Conservation (phyloP, 2,329 filamentous ascomycete species). For the Colletotrichum tamarilloi region DNA sequence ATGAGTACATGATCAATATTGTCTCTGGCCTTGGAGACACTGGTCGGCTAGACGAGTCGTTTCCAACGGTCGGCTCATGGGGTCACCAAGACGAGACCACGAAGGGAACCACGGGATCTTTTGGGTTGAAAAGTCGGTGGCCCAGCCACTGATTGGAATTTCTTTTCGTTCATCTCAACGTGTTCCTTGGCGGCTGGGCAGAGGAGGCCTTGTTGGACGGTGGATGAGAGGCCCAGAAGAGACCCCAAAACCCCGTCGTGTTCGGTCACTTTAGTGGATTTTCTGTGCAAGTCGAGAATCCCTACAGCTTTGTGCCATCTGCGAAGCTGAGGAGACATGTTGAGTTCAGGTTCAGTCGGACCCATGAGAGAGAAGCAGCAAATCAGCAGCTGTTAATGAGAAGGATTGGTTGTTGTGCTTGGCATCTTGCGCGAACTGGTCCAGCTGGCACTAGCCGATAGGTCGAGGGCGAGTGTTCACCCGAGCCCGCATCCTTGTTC, state of each 20-base stretch:
- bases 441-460: conserved; percentile 2
- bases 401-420: conserved; percentile 11
- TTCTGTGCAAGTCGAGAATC: background rate
- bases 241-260: background rate
- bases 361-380: background rate
- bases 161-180: conserved; percentile 7
- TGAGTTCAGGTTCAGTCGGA: conserved; percentile 10
- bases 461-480: background rate
- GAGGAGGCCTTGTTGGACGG: background rate
- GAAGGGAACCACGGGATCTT: background rate
- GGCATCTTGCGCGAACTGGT: background rate
- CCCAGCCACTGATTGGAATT: conserved; percentile 25
- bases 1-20: background rate
- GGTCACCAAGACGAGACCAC: background rate
- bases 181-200: conserved; percentile 30
- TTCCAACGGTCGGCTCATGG: background rate
- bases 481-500: conserved; percentile 17
- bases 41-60: conserved; percentile 11
- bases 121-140: background rate
- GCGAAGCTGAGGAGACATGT: background rate
- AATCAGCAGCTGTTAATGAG: background rate
- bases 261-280: conserved; percentile 9
- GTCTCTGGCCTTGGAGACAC: conserved; percentile 2
- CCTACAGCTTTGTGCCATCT: conserved; percentile 23
- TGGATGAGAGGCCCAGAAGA: conserved; percentile 12